phyloP scores from a whole-genome alignment of 2,329 filamentous ascomycete species.

The Diplodia seriata region DNA sequence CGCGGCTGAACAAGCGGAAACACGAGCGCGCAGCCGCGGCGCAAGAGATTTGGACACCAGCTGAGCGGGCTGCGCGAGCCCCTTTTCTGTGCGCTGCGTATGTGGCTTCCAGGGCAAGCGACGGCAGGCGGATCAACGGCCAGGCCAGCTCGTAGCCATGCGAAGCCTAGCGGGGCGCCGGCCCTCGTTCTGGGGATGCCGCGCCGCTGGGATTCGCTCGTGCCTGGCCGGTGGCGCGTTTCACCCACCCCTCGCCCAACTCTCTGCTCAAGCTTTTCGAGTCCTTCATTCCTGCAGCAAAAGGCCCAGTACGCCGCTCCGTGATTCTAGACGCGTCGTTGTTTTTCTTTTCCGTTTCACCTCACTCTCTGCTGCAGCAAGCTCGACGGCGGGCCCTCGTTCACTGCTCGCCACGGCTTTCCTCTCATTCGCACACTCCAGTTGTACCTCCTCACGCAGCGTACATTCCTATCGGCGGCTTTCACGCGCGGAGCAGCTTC shows the following conservation, averaged over 20 bases:
- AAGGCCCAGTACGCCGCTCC: background rate
- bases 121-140: conserved; percentile 23
- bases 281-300: conserved; percentile 20
- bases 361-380: background rate
- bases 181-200: conserved; percentile 1
- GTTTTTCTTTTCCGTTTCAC: conserved; percentile 1
- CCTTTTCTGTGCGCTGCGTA: background rate
- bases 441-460: conserved; percentile 20
- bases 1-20: background rate
- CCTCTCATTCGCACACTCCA: conserved; percentile 1
- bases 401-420: background rate
- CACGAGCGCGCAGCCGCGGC: background rate
- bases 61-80: conserved; percentile 6
- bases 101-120: conserved; percentile 21
- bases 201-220: conserved; percentile 21
- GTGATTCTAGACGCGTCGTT: conserved; percentile 6
- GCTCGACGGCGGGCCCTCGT: conserved; percentile 22
- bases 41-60: conserved; percentile 10
- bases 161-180: conserved; percentile 18
- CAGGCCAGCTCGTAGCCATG: conserved; percentile 6
- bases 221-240: conserved; percentile 28
- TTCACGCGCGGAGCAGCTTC: conserved; percentile 24
- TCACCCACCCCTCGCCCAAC: conserved; percentile 18
- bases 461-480: conserved; percentile 24
- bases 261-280: conserved; percentile 27